Base-by-base conservation (phyloP, 805 yeast genomes). In the Teunomyces panamensis region DNA sequence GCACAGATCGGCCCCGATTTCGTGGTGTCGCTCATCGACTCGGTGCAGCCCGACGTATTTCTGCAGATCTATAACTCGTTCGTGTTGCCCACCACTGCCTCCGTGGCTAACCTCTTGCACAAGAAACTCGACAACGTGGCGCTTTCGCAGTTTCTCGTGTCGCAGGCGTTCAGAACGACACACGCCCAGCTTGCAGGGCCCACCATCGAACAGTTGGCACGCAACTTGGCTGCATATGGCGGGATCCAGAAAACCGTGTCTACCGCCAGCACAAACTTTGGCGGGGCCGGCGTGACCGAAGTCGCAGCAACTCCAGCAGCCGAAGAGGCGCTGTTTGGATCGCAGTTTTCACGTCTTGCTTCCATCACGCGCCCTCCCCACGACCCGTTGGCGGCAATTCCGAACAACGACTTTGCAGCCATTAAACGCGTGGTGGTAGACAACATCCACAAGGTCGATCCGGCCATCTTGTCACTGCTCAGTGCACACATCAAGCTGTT, bases 241-340 rank as follows among this genome's bases (percentile, higher is more conserved):
- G 68, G 71, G 4, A 54, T 71, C n/a, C 52, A 52, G 7, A 56
- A 56, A 28, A 44, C 54, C 11, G 45, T 51, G 3, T 51, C 54
- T 10, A 50, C 56, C 1, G 58, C 53, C 4, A 53, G 54, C 3
- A 54, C 56, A 30, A 56, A 56, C 10, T 51, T 47, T 3, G 56
- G 56, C 3, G 61, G 52, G 16, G 52, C 56, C n/a, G 51, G 48
- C 3, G 45, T 63, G 11, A 45, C 56, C 5, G 52, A 54, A 14
- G 64, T 69, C 35, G 74, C 72, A 27, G 67, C 72, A 30, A 65
- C 64, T 34, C 75, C 71, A 24, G 66, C 71, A 30, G 65, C 64
- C 34, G 83, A 79, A 43, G 58, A 77, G 16, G 85, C 84, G 54
- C 74, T 94, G 2, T 94, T 91, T 67, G 98, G 98, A 2, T 85